Base-by-base conservation (phyloP, 1,139 yeast genomes). In the Magnusiomyces paraingens region DNA sequence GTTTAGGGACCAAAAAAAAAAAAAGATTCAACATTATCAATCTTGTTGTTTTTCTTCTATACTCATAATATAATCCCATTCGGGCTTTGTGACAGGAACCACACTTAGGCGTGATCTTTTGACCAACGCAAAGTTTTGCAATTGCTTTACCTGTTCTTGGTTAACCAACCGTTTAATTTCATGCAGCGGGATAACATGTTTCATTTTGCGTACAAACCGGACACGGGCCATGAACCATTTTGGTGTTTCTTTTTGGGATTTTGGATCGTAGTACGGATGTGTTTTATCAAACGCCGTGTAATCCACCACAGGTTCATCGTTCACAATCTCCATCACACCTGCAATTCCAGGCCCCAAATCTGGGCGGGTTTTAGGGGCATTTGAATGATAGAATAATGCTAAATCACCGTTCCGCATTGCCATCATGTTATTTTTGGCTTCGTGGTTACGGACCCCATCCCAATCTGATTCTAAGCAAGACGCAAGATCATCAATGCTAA, bases 361-460 rank as follows among this genome's bases (percentile, higher is more conserved):
- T 2, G 41, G 42, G 5, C 15, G 41, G 41, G n/a, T 11, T 14
- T 36, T 46, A 1, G 83, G 83, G 1, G 59, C 62, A 59, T 79
- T 79, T 12, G 82, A 78, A 57, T 80, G 81, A 58, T 79, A 79
- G 56, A 79, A 79, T 10, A 79, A 66, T 18, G 77, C 74, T 8
- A 70, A 51, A 54, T 79, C 83, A 14, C 73, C 77, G 42, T 60
- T 58, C 18, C 64, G 58, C 83, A 79, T 79, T 49, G 69, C 66
- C 26, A 71, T 60, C 75, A 79, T 72, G 55, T 74, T 72, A 58
- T 78, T 80, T 55, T 75, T 69, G 1, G 83, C 83, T 62, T 79
- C 83, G 55, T 74, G 73, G 62, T 79, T 80, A 50, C 84, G 68
- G 4, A 79, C 83, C 1, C 84, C 83, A 56, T 78, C 80, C 83